phyloP scores from a whole-genome alignment of 169 alveolate species.

The Plasmodium falciparum region DNA sequence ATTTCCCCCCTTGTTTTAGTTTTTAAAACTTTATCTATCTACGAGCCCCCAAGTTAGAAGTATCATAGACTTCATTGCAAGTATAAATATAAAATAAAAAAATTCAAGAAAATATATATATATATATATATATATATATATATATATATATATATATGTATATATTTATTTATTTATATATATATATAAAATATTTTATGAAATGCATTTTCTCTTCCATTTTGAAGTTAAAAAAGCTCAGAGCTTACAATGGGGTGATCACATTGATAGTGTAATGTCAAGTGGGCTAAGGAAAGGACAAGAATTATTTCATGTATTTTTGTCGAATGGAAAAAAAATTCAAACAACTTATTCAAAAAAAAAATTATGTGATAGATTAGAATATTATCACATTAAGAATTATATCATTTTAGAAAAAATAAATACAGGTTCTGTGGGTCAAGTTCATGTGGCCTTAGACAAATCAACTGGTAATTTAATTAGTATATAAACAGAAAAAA shows the following conservation, averaged over 20 bases:
- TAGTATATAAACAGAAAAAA: background rate
- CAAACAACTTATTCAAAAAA: slow-evolving; percentile 73
- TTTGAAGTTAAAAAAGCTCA: slow-evolving; percentile 59
- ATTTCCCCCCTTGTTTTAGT: slow-evolving; percentile 14
- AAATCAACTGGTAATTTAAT: slow-evolving; percentile 55
- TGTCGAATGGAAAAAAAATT: slow-evolving; percentile 60
- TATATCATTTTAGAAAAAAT: slow-evolving; percentile 81
- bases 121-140: background rate
- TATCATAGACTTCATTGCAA: slow-evolving; percentile 63
- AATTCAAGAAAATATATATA: background rate
- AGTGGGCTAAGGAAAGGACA: slow-evolving; percentile 58
- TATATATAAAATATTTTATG: too few relatives aligned
- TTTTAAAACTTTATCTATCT: slow-evolving; percentile 72
- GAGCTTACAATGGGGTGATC: slow-evolving; percentile 69
- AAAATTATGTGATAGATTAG: slow-evolving; percentile 74
- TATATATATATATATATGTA: too few relatives aligned
- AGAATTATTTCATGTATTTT: slow-evolving; percentile 41
- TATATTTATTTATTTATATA: too few relatives aligned
- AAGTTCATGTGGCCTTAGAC: slow-evolving; percentile 83
- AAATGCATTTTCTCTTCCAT: background rate
- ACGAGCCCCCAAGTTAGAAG: slow-evolving; percentile 61
- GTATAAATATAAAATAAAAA: slow-evolving; percentile 28
- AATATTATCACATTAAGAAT: slow-evolving; percentile 79
- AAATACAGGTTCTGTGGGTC: slow-evolving; percentile 86
- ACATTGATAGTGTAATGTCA: slow-evolving; percentile 57